A percentile compares a stretch with the other conserved stretches of the same genome.
phyloP scores from a whole-genome alignment of 768 basidiomycete genomes.

The Lactarius hengduanensis region DNA sequence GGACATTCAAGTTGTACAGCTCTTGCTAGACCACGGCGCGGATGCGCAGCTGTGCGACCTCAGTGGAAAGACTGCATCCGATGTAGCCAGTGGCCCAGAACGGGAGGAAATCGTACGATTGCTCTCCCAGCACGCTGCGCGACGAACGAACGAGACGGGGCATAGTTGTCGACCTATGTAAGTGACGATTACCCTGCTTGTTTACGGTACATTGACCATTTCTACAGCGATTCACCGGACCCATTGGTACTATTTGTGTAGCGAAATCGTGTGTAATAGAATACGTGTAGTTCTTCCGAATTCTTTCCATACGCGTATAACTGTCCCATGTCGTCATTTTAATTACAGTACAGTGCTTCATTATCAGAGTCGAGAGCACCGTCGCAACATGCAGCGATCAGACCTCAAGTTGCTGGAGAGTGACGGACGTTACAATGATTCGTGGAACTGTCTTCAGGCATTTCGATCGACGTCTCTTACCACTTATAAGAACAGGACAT shows the following conservation, averaged over 20 bases:
- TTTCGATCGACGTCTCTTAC: no score
- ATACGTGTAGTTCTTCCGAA: background rate
- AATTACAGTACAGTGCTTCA: no score
- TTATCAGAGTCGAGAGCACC: no score
- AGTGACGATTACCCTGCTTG: background rate
- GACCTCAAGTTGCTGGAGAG: no score
- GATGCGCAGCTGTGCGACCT: background rate
- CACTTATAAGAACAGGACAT: no score
- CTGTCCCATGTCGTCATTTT: no score
- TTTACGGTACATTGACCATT: background rate
- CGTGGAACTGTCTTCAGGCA: no score
- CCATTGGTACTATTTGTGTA: background rate
- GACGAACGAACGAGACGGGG: no score
- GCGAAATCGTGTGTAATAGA: background rate
- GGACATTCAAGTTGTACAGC: background rate
- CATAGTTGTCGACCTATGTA: background rate
- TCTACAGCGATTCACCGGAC: background rate
- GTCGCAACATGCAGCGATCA: no score
- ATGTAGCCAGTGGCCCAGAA: background rate
- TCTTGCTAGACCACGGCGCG: background rate
- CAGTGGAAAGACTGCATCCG: background rate
- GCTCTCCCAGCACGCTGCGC: background rate
- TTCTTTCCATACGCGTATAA: background rate
- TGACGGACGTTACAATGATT: no score
- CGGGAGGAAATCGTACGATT: background rate